Conservation (phyloP, 495 filamentous ascomycete species). For the Astrocystis sublimbata region DNA sequence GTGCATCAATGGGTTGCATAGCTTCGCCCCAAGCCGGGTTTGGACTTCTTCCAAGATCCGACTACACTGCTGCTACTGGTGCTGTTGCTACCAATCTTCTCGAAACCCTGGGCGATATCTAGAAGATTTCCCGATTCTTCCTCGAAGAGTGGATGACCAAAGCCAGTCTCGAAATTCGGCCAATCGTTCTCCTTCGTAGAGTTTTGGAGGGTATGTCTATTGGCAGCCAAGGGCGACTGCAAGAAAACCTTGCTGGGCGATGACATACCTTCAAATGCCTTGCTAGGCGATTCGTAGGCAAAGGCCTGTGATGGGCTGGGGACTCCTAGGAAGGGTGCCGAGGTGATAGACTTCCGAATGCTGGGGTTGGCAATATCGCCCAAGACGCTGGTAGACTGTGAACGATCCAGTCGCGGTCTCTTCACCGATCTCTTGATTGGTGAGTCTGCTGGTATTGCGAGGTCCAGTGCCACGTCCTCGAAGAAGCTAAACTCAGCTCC, state of each 20-base stretch:
- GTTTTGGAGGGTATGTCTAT: slow-evolving; percentile 25
- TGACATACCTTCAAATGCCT: slow-evolving; percentile 49
- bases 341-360: slow-evolving; percentile 52
- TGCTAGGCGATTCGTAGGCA: slow-evolving; percentile 47
- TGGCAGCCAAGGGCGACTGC: slow-evolving; percentile 44
- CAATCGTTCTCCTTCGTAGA: slow-evolving; percentile 51
- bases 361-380: slow-evolving; percentile 62
- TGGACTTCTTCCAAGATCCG: slow-evolving; percentile 32
- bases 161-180: slow-evolving; percentile 55
- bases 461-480: slow-evolving; percentile 57
- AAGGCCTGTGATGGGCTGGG: slow-evolving; percentile 40
- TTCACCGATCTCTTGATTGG: slow-evolving; percentile 74
- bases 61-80: slow-evolving; percentile 40
- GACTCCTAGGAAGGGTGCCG: slow-evolving; percentile 48
- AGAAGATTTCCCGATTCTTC: slow-evolving; percentile 65
- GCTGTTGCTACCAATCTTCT: slow-evolving; percentile 70
- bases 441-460: slow-evolving; percentile 60
- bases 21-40: slow-evolving; percentile 42
- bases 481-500: slow-evolving; percentile 68
- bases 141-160: slow-evolving; percentile 49
- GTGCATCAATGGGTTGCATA: slow-evolving; percentile 31
- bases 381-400: slow-evolving; percentile 61
- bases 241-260: slow-evolving; percentile 62
- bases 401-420: slow-evolving; percentile 60
- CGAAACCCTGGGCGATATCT: slow-evolving; percentile 86